phyloP scores from a whole-genome alignment of 352 stramenopile genomes.

The Pythium guiyangense region DNA sequence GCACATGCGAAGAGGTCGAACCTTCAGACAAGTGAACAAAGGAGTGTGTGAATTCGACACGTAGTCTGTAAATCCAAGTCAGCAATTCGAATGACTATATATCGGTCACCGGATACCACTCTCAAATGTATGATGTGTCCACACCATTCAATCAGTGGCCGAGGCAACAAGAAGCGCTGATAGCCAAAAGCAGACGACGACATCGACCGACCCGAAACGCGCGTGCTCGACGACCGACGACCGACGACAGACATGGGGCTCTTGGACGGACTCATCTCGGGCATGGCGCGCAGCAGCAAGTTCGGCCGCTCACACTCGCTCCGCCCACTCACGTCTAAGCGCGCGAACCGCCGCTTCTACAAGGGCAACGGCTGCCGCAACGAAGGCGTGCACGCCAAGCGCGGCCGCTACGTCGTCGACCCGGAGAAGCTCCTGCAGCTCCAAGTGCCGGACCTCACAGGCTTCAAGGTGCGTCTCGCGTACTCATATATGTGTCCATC shows the following conservation, averaged over 20 bases:
- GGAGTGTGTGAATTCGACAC: too few species aligned
- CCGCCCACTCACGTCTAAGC: conserved; percentile 90
- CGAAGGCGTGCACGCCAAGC: conserved; percentile 89
- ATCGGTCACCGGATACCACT: too few species aligned
- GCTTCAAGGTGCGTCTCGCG: conserved; percentile 72
- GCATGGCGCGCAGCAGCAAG: conserved; percentile 77
- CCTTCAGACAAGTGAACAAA: too few species aligned
- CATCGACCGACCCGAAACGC: too few species aligned
- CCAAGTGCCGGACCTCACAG: conserved; percentile 91
- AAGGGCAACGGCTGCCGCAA: conserved; percentile 94
- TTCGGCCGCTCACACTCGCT: conserved; percentile 81
- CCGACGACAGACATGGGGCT: conserved; percentile 46
- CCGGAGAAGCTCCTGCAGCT: conserved; percentile 89
- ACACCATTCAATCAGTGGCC: too few species aligned
- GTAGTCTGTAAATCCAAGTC: too few species aligned
- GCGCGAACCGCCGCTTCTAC: conserved; percentile 93
- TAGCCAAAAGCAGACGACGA: too few species aligned
- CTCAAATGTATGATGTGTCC: too few species aligned
- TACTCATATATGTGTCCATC: background rate
- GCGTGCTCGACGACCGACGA: background rate
- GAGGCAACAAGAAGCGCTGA: too few species aligned
- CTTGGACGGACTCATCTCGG: conserved; percentile 69
- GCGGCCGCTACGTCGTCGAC: conserved; percentile 91
- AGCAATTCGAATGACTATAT: too few species aligned
- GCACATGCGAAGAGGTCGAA: too few species aligned